These are phyloP conservation scores for Ganoderma leucocontextum DNA, from an alignment of 1,284 basidiomycete genomes.

Conservation along the genomic window DNA sequence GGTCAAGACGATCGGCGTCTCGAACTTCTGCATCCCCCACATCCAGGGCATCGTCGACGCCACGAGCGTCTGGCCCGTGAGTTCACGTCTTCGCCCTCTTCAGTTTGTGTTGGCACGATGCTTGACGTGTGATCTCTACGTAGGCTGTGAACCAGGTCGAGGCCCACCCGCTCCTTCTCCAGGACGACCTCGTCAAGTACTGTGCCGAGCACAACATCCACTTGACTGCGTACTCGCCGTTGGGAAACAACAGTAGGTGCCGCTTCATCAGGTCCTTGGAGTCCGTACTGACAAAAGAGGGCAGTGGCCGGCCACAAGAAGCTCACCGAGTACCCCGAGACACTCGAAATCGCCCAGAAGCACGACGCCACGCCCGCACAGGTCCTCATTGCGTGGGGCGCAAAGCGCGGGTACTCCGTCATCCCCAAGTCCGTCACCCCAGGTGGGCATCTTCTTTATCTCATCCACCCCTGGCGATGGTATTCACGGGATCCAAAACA, in stretches of 20 bases:
- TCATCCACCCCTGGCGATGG: too few relatives aligned
- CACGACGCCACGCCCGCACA: conserved; percentile 57
- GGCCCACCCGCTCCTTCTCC: conserved; percentile 80
- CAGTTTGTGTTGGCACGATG: neutral
- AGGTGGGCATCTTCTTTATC: conserved; percentile 9
- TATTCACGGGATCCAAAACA: too few relatives aligned
- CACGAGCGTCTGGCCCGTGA: conserved; percentile 78
- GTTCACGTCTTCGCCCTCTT: conserved; percentile 10
- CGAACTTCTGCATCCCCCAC: conserved; percentile 79
- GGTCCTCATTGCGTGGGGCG: conserved; percentile 62
- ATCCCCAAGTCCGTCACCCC: conserved; percentile 57
- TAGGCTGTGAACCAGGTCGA: conserved; percentile 85
- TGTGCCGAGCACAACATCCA: conserved; percentile 80
- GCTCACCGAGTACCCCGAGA: conserved; percentile 67
- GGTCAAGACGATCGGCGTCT: conserved; percentile 76
- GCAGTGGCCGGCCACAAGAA: conserved; percentile 63
- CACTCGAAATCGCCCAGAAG: conserved; percentile 57
- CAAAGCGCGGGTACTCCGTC: conserved; percentile 51
- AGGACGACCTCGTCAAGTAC: conserved; percentile 74
- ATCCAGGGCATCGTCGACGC: conserved; percentile 77
- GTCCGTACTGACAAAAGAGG: neutral
- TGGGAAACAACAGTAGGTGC: conserved; percentile 78
- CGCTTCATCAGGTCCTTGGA: neutral
- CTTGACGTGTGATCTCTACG: too few relatives aligned
- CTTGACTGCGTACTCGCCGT: conserved; percentile 86